Evolutionary conservation across 192 early-diverging fungal species (phyloP).

Genomic region (Coemansia sp.): DNA sequence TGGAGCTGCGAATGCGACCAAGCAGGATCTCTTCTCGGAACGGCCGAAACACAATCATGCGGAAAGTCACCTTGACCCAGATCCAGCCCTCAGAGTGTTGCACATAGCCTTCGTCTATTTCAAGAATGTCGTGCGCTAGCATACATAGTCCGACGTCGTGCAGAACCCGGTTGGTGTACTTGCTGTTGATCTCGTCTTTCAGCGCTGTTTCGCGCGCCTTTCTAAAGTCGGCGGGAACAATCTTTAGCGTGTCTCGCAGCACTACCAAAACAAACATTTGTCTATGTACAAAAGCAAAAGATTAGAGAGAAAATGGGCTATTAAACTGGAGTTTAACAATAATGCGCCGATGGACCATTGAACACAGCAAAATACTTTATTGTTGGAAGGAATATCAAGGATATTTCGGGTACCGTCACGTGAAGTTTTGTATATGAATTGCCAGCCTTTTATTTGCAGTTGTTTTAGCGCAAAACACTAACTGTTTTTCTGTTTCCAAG

Average conservation of each 20-base stretch:
- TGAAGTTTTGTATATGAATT: no score
- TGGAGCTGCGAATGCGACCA: slow-evolving; percentile 74
- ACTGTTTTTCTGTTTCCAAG: no score
- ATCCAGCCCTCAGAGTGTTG: slow-evolving; percentile 80
- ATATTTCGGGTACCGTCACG: slow-evolving; percentile 5
- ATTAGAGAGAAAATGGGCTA: no score
- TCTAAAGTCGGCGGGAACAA: slow-evolving; percentile 75
- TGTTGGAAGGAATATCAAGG: no score
- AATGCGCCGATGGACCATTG: no score
- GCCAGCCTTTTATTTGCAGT: background rate
- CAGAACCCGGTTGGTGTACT: slow-evolving; percentile 85
- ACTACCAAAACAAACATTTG: slow-evolving; percentile 85
- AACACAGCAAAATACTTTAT: background rate
- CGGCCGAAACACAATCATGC: slow-evolving; percentile 87
- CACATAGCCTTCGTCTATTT: slow-evolving; percentile 83
- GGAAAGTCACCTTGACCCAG: slow-evolving; percentile 74
- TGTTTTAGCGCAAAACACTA: no score
- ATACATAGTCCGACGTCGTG: slow-evolving; percentile 93
- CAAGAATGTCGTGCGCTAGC: slow-evolving; percentile 74
- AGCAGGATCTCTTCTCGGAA: slow-evolving; percentile 84
- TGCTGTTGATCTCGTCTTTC: slow-evolving; percentile 84
- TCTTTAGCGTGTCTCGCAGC: slow-evolving; percentile 82
- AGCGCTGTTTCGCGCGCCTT: slow-evolving; percentile 77
- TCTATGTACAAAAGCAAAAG: background rate
- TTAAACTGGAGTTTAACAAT: background rate